A percentile compares a stretch with the other conserved stretches of the same genome.
These are phyloP conservation scores for Nothopassalora personata DNA, from an alignment of 2,329 filamentous ascomycete genomes.

Conservation along the genomic window DNA sequence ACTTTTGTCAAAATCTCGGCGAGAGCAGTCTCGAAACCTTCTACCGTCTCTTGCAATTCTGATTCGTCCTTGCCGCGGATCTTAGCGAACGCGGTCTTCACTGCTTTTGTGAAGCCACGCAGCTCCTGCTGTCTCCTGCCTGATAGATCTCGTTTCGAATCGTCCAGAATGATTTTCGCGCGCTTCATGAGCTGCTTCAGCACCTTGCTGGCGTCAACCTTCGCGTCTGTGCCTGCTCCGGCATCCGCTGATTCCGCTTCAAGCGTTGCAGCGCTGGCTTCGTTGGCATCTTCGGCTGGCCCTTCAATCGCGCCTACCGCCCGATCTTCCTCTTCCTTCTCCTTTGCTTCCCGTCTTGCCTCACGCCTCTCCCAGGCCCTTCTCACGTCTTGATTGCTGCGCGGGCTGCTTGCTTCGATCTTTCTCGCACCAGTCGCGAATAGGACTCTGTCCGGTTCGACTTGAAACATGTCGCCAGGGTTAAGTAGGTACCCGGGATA, in stretches of 20 bases:
- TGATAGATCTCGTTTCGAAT: conserved; percentile 46
- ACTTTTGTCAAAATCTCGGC: conserved; percentile 41
- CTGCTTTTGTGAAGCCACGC: conserved; percentile 63
- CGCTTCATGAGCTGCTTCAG: conserved; percentile 52
- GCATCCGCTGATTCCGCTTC: conserved; percentile 1
- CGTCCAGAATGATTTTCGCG: conserved; percentile 57
- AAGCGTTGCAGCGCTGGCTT: conserved; percentile 16
- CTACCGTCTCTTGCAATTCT: conserved; percentile 22
- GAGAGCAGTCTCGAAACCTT: conserved; percentile 33
- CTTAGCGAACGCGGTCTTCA: conserved; percentile 58
- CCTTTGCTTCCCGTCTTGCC: conserved; percentile 18
- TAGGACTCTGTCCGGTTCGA: conserved; percentile 82
- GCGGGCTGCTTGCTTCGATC: conserved; percentile 27
- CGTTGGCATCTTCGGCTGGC: conserved; percentile 22
- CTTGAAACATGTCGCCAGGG: conserved; percentile 96
- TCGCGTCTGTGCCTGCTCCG: conserved; percentile 5
- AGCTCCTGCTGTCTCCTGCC: conserved; percentile 71
- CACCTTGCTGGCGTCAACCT: conserved; percentile 30
- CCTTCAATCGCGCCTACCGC: conserved; percentile 16
- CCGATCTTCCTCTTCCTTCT: conserved; percentile 14
- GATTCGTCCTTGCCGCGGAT: conserved; percentile 33
- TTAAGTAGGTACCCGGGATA: conserved; percentile 92
- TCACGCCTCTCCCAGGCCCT: conserved; percentile 15
- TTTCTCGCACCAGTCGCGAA: conserved; percentile 71
- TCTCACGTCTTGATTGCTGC: conserved; percentile 20